Conservation (phyloP, 2,329 filamentous ascomycete genomes). For the Diaporthe velutina region DNA sequence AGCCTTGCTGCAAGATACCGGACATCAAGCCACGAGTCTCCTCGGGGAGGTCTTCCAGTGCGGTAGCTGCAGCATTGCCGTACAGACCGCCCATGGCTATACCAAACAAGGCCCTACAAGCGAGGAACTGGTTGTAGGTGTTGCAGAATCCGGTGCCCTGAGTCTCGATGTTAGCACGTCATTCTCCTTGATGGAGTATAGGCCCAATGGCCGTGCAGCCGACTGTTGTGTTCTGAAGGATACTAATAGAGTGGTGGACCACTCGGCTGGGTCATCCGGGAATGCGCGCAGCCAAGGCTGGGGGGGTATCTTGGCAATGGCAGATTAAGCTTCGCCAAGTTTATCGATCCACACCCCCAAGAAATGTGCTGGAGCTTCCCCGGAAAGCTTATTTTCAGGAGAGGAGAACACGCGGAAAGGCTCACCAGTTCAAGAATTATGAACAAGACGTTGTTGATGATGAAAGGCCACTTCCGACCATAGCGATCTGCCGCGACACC, state of each 20-base stretch:
- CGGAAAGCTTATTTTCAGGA: slow-evolving; percentile 20
- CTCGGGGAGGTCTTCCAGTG: slow-evolving; percentile 79
- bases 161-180: slow-evolving; percentile 11
- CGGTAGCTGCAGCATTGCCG: slow-evolving; percentile 83
- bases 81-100: slow-evolving; percentile 86
- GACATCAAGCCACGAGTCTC: slow-evolving; percentile 80
- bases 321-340: slow-evolving; percentile 21
- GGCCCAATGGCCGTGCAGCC: neutral
- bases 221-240: neutral
- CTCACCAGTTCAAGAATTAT: slow-evolving; percentile 78
- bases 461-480: slow-evolving; percentile 78
- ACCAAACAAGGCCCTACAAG: slow-evolving; percentile 81
- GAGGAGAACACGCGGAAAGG: slow-evolving; percentile 12
- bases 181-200: neutral
- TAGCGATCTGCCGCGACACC: slow-evolving; percentile 69
- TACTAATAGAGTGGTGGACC: neutral
- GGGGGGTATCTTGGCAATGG: slow-evolving; percentile 30
- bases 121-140: slow-evolving; percentile 80
- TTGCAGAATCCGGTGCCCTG: slow-evolving; percentile 75
- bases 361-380: neutral
- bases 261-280: slow-evolving; percentile 16
- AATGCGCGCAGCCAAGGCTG: slow-evolving; percentile 20
- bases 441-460: slow-evolving; percentile 80
- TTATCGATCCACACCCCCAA: slow-evolving; percentile 23
- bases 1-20: slow-evolving; percentile 82